These are phyloP conservation scores for Marsdenia floribunda DNA, from an alignment of 257 asterid species.

Conservation along the genomic window DNA sequence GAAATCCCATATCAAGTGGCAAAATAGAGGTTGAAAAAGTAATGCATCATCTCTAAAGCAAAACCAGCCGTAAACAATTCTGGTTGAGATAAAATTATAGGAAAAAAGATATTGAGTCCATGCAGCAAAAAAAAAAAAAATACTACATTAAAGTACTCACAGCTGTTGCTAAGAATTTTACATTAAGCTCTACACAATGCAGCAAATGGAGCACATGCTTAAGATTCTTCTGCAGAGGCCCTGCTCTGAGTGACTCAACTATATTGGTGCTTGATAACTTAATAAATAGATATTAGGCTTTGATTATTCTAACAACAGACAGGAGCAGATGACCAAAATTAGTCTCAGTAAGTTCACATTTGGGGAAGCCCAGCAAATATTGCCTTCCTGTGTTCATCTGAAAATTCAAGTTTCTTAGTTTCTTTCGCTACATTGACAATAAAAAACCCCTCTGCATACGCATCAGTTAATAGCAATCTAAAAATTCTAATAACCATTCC, in stretches of 20 bases:
- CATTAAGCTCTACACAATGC: neutral
- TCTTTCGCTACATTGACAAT: neutral
- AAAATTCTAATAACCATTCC: neutral
- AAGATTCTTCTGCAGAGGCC: neutral
- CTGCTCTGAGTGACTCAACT: neutral
- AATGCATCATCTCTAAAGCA: neutral
- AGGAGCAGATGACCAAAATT: neutral
- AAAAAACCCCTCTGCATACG: neutral
- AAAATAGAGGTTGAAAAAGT: neutral
- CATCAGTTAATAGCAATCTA: neutral
- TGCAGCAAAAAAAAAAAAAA: neutral
- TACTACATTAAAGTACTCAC: neutral
- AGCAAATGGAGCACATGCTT: neutral
- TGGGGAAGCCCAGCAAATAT: neutral
- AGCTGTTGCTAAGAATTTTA: neutral
- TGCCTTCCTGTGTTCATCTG: neutral
- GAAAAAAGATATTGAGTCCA: neutral
- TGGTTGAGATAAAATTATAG: neutral
- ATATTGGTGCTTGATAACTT: neutral
- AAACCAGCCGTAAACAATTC: constrained; percentile 1
- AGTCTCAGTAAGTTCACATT: neutral
- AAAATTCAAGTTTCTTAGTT: neutral
- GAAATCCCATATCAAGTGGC: neutral
- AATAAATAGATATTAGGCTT: neutral
- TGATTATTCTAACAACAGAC: neutral